These are phyloP conservation scores for Agrocybe pediades DNA, from an alignment of 768 basidiomycete species.

Conservation along the genomic window DNA sequence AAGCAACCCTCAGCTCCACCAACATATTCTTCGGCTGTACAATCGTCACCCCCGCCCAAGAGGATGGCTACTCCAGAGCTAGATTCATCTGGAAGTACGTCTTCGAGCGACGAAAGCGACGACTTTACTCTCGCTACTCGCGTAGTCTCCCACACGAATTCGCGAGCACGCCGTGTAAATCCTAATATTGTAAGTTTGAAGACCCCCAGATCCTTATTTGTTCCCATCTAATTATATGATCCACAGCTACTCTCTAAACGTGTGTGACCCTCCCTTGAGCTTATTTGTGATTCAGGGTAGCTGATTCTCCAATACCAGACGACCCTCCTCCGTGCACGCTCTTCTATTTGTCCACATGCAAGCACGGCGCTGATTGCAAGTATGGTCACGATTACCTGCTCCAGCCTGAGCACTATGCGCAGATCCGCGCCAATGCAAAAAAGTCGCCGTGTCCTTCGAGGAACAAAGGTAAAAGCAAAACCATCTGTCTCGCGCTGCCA, in stretches of 20 bases:
- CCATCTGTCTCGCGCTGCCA: background rate
- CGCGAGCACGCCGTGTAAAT: conserved; percentile 46
- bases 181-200: conserved; percentile 48
- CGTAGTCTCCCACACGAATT: conserved; percentile 29
- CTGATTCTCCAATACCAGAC: conserved; percentile 37
- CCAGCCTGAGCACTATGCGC: conserved; percentile 50
- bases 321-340: conserved; percentile 68
- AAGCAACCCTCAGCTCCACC: conserved; percentile 22
- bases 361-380: conserved; percentile 57
- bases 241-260: conserved; percentile 61
- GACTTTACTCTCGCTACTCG: conserved; percentile 28
- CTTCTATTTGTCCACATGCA: conserved; percentile 65
- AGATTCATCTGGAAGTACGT: conserved; percentile 44
- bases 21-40: conserved; percentile 48
- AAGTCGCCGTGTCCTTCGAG: conserved; percentile 61
- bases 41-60: conserved; percentile 25
- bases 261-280: conserved; percentile 32
- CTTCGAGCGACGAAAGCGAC: conserved; percentile 48
- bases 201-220: conserved; percentile 9
- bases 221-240: conserved; percentile 20
- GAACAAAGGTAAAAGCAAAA: conserved; percentile 49
- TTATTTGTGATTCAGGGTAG: conserved; percentile 12
- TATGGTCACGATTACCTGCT: conserved; percentile 66
- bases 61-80: conserved; percentile 36
- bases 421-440: conserved; percentile 58